Evolutionary conservation across 2,329 filamentous ascomycete genomes (phyloP).

Genomic region (Aspergillus costaricaensis): DNA sequence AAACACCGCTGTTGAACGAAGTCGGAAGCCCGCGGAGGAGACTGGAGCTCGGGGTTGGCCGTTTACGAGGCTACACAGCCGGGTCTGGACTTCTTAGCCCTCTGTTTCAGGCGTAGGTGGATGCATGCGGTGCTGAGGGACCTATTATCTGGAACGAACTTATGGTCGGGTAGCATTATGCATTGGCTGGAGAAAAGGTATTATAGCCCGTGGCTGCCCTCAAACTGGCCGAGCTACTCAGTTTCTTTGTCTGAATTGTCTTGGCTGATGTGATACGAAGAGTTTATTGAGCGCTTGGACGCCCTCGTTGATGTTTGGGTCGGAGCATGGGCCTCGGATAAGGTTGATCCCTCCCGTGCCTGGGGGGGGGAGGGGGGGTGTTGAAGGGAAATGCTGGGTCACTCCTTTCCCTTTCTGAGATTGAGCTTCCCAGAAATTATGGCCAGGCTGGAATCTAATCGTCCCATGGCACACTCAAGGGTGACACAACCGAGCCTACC

Average conservation of each 20-base stretch:
- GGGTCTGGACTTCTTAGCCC: no score
- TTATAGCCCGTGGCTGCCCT: not conserved
- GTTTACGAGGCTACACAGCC: no score
- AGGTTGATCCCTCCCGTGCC: not conserved
- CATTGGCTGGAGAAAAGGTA: not conserved
- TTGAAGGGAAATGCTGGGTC: not conserved
- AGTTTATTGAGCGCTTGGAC: not conserved
- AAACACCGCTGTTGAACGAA: not conserved
- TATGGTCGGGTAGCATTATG: not conserved
- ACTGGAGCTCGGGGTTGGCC: no score
- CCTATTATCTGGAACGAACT: not conserved
- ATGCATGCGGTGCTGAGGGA: not conserved
- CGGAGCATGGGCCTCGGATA: not conserved
- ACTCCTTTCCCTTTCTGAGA: no score
- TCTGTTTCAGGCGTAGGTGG: not conserved
- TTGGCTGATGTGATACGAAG: not conserved
- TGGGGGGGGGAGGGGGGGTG: not conserved
- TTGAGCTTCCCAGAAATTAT: no score
- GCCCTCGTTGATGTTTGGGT: not conserved
- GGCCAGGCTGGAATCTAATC: not conserved
- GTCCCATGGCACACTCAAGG: not conserved
- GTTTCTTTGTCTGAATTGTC: not conserved
- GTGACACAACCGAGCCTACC: not conserved
- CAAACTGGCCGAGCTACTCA: not conserved
- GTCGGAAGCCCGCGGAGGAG: not conserved